These are phyloP conservation scores for Alternaria burnsii DNA, from an alignment of 2,329 filamentous ascomycete species.

Conservation along the genomic window DNA sequence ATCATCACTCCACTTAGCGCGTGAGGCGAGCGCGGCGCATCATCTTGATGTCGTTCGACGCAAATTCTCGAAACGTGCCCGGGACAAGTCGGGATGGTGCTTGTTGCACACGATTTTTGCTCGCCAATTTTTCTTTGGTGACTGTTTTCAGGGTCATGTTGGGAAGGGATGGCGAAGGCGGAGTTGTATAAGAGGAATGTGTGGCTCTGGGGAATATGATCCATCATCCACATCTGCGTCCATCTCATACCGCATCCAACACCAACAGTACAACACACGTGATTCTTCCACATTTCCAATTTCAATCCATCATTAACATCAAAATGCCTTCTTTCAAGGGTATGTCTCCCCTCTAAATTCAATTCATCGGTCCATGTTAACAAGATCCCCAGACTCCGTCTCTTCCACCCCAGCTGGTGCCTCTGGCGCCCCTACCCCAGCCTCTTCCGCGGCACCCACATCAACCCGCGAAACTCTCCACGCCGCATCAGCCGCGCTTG, in stretches of 20 bases:
- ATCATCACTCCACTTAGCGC: conserved; percentile 32
- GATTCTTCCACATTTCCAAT: neutral
- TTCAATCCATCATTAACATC: neutral
- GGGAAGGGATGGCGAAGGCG: conserved; percentile 15
- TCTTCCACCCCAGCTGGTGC: conserved; percentile 36
- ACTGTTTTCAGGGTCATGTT: conserved; percentile 15
- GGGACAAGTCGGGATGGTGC: conserved; percentile 30
- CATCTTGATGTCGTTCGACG: conserved; percentile 35
- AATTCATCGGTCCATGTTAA: conserved; percentile 3
- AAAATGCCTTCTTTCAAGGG: conserved; percentile 36
- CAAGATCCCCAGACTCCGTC: conserved; percentile 25
- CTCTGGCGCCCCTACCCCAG: conserved; percentile 32
- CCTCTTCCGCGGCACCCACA: conserved; percentile 21
- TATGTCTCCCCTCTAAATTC: neutral
- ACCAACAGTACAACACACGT: neutral
- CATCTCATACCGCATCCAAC: neutral
- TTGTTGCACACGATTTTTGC: conserved; percentile 19
- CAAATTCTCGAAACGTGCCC: conserved; percentile 18
- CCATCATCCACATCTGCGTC: neutral
- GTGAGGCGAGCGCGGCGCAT: conserved; percentile 30
- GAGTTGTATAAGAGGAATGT: conserved; percentile 22
- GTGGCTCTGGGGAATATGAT: neutral
- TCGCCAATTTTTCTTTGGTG: conserved; percentile 26
- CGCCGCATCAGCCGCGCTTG: conserved; percentile 30
- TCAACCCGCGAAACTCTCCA: conserved; percentile 34